Conservation (phyloP, 768 basidiomycete species). For the Pisolithus orientalis region DNA sequence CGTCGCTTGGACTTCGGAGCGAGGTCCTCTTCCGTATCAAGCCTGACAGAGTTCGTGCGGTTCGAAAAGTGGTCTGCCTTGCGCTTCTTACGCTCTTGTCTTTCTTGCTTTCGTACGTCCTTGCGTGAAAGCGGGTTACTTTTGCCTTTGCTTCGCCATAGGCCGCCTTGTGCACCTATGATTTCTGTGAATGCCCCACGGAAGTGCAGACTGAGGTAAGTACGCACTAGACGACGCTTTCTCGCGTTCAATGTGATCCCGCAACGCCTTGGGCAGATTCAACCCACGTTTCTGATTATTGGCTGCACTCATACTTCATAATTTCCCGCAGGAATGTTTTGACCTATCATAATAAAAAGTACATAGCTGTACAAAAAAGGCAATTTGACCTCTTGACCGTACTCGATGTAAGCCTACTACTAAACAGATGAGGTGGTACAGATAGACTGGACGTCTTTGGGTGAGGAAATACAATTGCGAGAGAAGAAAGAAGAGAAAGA, state of each 20-base stretch:
- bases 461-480: not conserved
- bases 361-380: not conserved
- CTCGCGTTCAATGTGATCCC: constrained; percentile 19
- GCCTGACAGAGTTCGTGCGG: constrained; percentile 26
- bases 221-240: constrained; percentile 8
- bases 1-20: constrained; percentile 33
- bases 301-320: constrained; percentile 10
- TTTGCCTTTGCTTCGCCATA: constrained; percentile 5
- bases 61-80: constrained; percentile 55
- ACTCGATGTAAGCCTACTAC: not conserved
- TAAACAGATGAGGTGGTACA: not conserved
- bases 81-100: constrained; percentile 52
- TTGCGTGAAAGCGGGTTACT: constrained; percentile 40
- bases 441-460: not conserved
- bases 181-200: not conserved
- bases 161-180: not conserved
- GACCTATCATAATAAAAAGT: constrained; percentile 11
- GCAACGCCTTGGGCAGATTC: constrained; percentile 21
- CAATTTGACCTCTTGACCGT: not conserved
- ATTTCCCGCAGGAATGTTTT: constrained; percentile 1
- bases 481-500: not conserved
- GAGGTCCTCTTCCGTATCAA: constrained; percentile 37
- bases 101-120: constrained; percentile 57
- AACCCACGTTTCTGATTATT: constrained; percentile 12
- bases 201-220: not conserved